phyloP scores from a whole-genome alignment of 2,329 filamentous ascomycete genomes.

The Paraphoma sp. region DNA sequence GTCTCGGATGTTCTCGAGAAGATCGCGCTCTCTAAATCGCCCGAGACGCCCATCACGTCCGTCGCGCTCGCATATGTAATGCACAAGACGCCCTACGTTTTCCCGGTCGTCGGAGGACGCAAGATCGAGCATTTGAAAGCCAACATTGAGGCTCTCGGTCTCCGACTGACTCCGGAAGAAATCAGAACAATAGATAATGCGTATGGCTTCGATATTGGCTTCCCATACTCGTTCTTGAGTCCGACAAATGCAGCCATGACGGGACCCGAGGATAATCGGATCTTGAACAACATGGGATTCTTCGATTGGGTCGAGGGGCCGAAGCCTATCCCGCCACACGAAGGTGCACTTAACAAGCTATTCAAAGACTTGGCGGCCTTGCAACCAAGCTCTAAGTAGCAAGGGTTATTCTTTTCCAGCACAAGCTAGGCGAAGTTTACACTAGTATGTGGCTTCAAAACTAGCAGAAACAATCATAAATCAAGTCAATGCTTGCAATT shows the following conservation, averaged over 20 bases:
- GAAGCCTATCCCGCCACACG: slow-evolving; percentile 33
- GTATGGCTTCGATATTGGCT: slow-evolving; percentile 68
- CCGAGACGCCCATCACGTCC: slow-evolving; percentile 57
- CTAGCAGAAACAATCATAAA: no score
- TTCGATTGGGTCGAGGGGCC: slow-evolving; percentile 34
- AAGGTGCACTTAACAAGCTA: slow-evolving; percentile 27
- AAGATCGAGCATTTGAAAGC: slow-evolving; percentile 72
- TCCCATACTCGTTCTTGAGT: slow-evolving; percentile 56
- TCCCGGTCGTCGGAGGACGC: slow-evolving; percentile 74
- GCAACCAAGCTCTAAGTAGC: background rate
- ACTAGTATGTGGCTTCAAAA: no score
- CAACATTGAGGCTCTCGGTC: slow-evolving; percentile 71
- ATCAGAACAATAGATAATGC: slow-evolving; percentile 71
- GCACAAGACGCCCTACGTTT: slow-evolving; percentile 74
- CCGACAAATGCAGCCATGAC: slow-evolving; percentile 23
- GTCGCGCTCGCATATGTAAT: slow-evolving; percentile 76
- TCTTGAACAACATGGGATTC: slow-evolving; percentile 22
- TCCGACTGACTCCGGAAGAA: slow-evolving; percentile 67
- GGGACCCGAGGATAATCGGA: slow-evolving; percentile 32
- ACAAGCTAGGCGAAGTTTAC: no score
- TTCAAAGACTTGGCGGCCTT: slow-evolving; percentile 16
- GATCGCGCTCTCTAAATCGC: slow-evolving; percentile 63
- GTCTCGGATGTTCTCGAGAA: slow-evolving; percentile 66
- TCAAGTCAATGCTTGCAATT: no score
- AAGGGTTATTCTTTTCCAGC: slow-evolving; percentile 1